Base-by-base conservation (phyloP, 140 eudicot genomes). In the Ambrosia hybrid region DNA sequence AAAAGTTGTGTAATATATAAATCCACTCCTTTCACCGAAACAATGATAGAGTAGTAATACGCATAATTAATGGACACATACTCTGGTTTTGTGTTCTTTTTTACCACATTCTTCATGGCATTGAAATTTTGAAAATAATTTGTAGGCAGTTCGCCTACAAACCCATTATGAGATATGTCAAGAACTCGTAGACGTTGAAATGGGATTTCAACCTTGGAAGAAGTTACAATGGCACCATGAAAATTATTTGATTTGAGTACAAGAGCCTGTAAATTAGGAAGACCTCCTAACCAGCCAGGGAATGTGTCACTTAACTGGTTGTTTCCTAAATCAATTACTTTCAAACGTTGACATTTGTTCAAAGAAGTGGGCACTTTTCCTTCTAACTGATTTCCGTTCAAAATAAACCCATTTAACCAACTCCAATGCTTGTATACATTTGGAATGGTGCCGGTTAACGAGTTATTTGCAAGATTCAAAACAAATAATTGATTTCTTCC, bases 251-350 rank as follows among this genome's bases (percentile, higher is more conserved):
- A 68, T 5, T 48, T 61, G 13, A 83, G 65, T 45, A 74, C 64
- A 43, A 83, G 81, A 17, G 71, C 80, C 55, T 79, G 46, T 15
- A 79, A 39, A 10, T 67, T 13, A 1, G 73, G 65, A 51, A 78
- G 81, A 30, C 4, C 34, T 4, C 34, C 85, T 34, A 83, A 57
- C 88, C 85, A 83, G 0, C 3, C 0, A 13, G 88, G 88, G 53
- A 83, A 76, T 6, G 73, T 73, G 4, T 67, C 88, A 41, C 39
- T 64, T 1, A 83, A 38, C 0, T 63, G 43, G 72, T 83, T 83
- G 67, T 72, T 73, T 33, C 78, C 83, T 0, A 83, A 3, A 65
- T 83, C 80, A 15, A 83, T 67, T 0, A 83, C 52, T 49, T 49
- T 67, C 57, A 83, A 58, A 0, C 0, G 0, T 1, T 0, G 26